Evolutionary conservation across 148 eudicot genomes (phyloP), one percentile per base, ranked within the genome.

Genomic region (Chenopodium album): DNA sequence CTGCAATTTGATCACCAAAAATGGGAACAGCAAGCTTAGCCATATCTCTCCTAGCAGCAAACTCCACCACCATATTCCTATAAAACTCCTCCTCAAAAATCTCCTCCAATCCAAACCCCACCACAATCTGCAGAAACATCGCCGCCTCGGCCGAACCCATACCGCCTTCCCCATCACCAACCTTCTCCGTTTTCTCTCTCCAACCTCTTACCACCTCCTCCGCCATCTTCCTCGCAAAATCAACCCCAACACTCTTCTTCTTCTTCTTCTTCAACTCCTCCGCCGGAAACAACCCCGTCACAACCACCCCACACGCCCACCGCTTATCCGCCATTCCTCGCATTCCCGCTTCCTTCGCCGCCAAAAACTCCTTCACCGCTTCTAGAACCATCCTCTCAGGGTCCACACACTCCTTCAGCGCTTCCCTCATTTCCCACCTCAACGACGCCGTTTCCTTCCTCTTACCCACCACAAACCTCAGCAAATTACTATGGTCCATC

Each of bases 21-120:
- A 91, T 44, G n/a, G 89, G 85, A 34, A 87, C 69, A 2, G 92
- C 92, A 73, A 89, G 78, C 90, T 85, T 89, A 12, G 91, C 88
- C 88, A 89, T 88, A 76, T 87, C 92, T 75, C 86, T 88, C 86
- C 92, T 87, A 7, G 79, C 79, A 5, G 90, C 78, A 52, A 89
- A 88, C 71, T 87, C 89, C 79, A 88, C 26, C 23, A 88, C 87
- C 88, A 88, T 56, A 63, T 85, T 88, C 91, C 59, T 89, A 79
- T 84, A 84, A 69, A 87, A 88, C 80, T 85, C 89, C 41, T 82
- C 87, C 59, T 91, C 91, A 84, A 88, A 82, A 83, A 64, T 81
- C 13, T 85, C 87, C 81, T 81, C 87, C 85, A 91, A 83, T 16
- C 91, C 92, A 78, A 91, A 88, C 71, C 92, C 92, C 34, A 85